A percentile compares a stretch with the other conserved stretches of the same genome.
phyloP scores from a whole-genome alignment of 2,329 filamentous ascomycete genomes.

The Fusarium sublunatum region DNA sequence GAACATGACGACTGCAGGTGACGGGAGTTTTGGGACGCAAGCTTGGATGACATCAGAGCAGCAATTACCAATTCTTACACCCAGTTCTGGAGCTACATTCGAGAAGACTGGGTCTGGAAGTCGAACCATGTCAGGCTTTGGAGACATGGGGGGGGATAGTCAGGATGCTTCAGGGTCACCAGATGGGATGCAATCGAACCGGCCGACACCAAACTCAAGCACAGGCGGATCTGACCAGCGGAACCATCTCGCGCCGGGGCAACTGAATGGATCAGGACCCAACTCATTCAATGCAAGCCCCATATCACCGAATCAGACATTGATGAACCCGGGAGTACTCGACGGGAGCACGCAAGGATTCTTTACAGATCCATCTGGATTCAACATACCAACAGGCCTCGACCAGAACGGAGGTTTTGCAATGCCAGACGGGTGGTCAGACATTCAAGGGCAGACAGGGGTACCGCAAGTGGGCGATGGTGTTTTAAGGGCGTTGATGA shows the following conservation, averaged over 20 bases:
- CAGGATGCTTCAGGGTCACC: conserved; percentile 63
- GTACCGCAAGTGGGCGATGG: conserved; percentile 69
- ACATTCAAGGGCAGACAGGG: conserved; percentile 56
- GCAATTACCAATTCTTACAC: conserved; percentile 52
- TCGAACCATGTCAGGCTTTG: conserved; percentile 53
- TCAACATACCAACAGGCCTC: conserved; percentile 46
- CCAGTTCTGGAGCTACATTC: conserved; percentile 50
- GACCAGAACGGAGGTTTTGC: conserved; percentile 52
- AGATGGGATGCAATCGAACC: conserved; percentile 62
- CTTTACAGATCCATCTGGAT: conserved; percentile 55
- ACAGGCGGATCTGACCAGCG: conserved; percentile 47
- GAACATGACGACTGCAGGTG: conserved; percentile 33
- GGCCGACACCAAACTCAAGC: conserved; percentile 71
- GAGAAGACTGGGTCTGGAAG: conserved; percentile 49
- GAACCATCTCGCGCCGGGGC: conserved; percentile 46
- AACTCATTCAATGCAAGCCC: conserved; percentile 66
- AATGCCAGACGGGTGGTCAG: conserved; percentile 59
- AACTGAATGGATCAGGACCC: conserved; percentile 53
- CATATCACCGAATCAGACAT: conserved; percentile 57
- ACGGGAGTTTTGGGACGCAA: conserved; percentile 48
- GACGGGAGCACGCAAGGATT: conserved; percentile 53
- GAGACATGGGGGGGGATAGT: conserved; percentile 57
- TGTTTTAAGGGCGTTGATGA: conserved; percentile 67
- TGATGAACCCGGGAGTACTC: conserved; percentile 53
- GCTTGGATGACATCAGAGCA: conserved; percentile 57